Percentiles rank a stretch among this genome's conserved stretches.
These are phyloP conservation scores for Epichloe typhina DNA, from an alignment of 2,329 filamentous ascomycete species.

Conservation along the genomic window DNA sequence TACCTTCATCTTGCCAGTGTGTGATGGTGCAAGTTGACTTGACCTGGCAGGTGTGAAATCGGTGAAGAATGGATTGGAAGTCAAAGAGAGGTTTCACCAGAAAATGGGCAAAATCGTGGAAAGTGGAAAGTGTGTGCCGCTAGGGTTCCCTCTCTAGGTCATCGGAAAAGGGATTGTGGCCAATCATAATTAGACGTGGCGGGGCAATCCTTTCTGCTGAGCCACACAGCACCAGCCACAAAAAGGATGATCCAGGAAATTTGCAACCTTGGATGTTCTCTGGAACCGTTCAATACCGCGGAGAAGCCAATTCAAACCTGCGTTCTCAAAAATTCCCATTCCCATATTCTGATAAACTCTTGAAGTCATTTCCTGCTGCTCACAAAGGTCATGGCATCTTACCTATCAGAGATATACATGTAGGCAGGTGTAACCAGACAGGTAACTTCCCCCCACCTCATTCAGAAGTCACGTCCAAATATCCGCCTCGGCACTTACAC, in stretches of 20 bases:
- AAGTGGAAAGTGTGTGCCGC: constrained; percentile 30
- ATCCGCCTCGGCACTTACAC: too few relatives aligned
- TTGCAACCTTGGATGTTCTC: not conserved
- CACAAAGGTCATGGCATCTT: too few relatives aligned
- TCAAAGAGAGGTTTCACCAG: constrained; percentile 9
- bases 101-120: constrained; percentile 25
- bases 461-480: too few relatives aligned
- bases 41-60: constrained; percentile 27
- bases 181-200: constrained; percentile 18
- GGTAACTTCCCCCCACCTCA: too few relatives aligned
- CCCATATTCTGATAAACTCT: too few relatives aligned
- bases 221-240: constrained; percentile 4
- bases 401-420: too few relatives aligned
- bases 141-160: constrained; percentile 23
- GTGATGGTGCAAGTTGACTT: constrained; percentile 32
- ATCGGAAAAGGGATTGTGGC: constrained; percentile 6
- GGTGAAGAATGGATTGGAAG: constrained; percentile 15
- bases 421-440: too few relatives aligned
- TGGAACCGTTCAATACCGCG: too few relatives aligned
- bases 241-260: not conserved
- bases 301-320: too few relatives aligned
- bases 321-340: too few relatives aligned
- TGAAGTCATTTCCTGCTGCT: not conserved
- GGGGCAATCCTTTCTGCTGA: not conserved
- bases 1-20: constrained; percentile 37